phyloP scores from a whole-genome alignment of 2,329 filamentous ascomycete species.

The Colletotrichum eleusines region DNA sequence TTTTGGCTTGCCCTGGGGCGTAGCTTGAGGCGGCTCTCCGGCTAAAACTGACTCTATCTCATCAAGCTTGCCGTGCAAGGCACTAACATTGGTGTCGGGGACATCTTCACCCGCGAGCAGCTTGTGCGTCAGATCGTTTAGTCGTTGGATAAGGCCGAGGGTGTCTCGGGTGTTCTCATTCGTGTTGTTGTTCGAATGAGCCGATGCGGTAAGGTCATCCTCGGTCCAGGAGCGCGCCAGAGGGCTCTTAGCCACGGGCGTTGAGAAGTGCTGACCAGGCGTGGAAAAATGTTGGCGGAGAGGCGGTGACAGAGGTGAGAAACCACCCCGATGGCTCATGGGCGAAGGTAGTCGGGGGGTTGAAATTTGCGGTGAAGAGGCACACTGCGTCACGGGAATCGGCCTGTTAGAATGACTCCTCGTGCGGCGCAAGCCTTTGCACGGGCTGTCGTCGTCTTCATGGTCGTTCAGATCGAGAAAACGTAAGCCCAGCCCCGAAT shows the following conservation, averaged over 20 bases:
- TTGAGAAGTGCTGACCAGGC: conserved; percentile 45
- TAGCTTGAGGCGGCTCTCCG: conserved; percentile 33
- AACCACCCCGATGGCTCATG: conserved; percentile 48
- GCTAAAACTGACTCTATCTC: conserved; percentile 51
- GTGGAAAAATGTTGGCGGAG: conserved; percentile 47
- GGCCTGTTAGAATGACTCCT: conserved; percentile 25
- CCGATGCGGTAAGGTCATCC: conserved; percentile 41
- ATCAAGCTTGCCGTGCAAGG: conserved; percentile 50
- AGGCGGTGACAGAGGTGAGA: conserved; percentile 50
- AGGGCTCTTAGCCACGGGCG: conserved; percentile 40
- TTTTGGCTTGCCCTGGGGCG: conserved; percentile 39
- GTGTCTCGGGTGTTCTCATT: conserved; percentile 52
- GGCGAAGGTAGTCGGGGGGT: conserved; percentile 44
- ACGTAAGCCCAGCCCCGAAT: conserved; percentile 42
- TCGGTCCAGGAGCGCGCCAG: conserved; percentile 41
- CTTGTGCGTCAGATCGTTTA: conserved; percentile 55
- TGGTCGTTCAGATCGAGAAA: conserved; percentile 40
- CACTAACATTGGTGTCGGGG: conserved; percentile 52
- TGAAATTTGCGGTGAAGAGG: conserved; percentile 43
- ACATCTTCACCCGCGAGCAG: conserved; percentile 50
- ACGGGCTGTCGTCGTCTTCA: conserved; percentile 40
- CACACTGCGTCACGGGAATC: conserved; percentile 16
- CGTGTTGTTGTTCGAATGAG: conserved; percentile 36
- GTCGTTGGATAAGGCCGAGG: conserved; percentile 54
- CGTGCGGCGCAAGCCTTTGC: conserved; percentile 37